Percentiles rank a stretch among this genome's conserved stretches.
Evolutionary conservation across 2,329 filamentous ascomycete species (phyloP).

Genomic region (Penicillium capsulatum): DNA sequence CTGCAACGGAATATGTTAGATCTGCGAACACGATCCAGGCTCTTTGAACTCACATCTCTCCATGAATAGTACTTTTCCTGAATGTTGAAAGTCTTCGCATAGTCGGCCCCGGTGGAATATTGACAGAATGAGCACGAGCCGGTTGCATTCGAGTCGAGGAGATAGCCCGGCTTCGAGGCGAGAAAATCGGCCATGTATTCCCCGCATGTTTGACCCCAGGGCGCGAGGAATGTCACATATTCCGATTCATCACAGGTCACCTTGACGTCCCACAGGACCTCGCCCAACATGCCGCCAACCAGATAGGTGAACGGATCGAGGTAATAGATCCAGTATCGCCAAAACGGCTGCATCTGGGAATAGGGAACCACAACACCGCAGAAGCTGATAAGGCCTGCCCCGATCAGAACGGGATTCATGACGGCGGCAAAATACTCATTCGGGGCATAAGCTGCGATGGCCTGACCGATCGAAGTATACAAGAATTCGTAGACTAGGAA

Average conservation of each 20-base stretch:
- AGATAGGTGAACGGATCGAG: slow-evolving; percentile 45
- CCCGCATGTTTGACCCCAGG: slow-evolving; percentile 30
- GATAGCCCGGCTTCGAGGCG: slow-evolving; percentile 25
- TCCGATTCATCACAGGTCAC: slow-evolving; percentile 36
- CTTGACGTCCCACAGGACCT: slow-evolving; percentile 39
- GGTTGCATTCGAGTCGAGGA: slow-evolving; percentile 28
- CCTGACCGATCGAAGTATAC: slow-evolving; percentile 44
- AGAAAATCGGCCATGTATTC: slow-evolving; percentile 35
- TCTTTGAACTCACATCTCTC: slow-evolving; percentile 32
- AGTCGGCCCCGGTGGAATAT: slow-evolving; percentile 32
- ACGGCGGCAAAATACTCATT: slow-evolving; percentile 58
- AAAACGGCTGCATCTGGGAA: slow-evolving; percentile 37
- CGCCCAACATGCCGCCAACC: slow-evolving; percentile 38
- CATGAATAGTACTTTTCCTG: slow-evolving; percentile 34
- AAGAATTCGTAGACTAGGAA: slow-evolving; percentile 41
- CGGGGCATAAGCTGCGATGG: slow-evolving; percentile 58
- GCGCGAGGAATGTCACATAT: slow-evolving; percentile 27
- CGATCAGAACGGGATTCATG: slow-evolving; percentile 54
- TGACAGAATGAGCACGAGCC: slow-evolving; percentile 30
- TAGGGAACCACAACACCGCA: slow-evolving; percentile 41
- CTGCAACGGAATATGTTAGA: slow-evolving; percentile 16
- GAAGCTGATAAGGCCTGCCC: slow-evolving; percentile 40
- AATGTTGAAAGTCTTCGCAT: slow-evolving; percentile 33
- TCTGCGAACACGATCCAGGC: background rate
- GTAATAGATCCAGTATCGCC: slow-evolving; percentile 45